phyloP scores from a whole-genome alignment of 768 basidiomycete genomes.

The Collybia sp. region DNA sequence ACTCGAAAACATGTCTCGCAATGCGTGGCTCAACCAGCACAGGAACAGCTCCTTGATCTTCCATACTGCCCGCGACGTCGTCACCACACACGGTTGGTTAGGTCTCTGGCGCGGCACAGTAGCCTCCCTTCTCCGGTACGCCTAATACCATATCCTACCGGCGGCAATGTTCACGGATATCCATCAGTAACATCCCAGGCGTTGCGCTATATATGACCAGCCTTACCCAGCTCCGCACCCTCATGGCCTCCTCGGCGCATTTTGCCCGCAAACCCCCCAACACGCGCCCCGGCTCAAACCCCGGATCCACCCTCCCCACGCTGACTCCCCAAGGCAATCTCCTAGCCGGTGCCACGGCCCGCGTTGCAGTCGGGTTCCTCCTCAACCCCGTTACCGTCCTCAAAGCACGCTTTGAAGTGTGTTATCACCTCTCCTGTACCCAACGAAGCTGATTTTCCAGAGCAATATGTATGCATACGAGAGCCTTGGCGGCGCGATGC shows the following conservation, averaged over 20 bases:
- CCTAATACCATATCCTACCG: not conserved
- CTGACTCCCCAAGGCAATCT: constrained; percentile 80
- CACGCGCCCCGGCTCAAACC: constrained; percentile 17
- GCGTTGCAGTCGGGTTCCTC: constrained; percentile 76
- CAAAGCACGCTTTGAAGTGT: constrained; percentile 89
- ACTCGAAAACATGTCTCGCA: not conserved
- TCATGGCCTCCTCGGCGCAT: constrained; percentile 69
- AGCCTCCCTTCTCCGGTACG: constrained; percentile 71
- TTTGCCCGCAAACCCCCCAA: constrained; percentile 42
- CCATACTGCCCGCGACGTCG: constrained; percentile 49
- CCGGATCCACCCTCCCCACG: constrained; percentile 57
- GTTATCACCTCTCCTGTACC: constrained; percentile 11
- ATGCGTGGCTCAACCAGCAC: not conserved
- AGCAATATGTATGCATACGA: constrained; percentile 75
- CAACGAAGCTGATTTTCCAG: constrained; percentile 28
- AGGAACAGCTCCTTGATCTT: constrained; percentile 40
- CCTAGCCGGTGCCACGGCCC: constrained; percentile 77
- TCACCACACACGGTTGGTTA: constrained; percentile 54
- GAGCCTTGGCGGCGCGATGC: constrained; percentile 53
- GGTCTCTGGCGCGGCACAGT: constrained; percentile 90
- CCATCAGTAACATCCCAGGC: constrained; percentile 80
- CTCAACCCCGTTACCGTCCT: constrained; percentile 89
- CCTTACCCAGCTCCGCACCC: constrained; percentile 73
- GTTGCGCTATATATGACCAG: constrained; percentile 90
- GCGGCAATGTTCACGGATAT: constrained; percentile 2